phyloP scores from a whole-genome alignment of 768 basidiomycete genomes.

The Pisolithus orientalis region DNA sequence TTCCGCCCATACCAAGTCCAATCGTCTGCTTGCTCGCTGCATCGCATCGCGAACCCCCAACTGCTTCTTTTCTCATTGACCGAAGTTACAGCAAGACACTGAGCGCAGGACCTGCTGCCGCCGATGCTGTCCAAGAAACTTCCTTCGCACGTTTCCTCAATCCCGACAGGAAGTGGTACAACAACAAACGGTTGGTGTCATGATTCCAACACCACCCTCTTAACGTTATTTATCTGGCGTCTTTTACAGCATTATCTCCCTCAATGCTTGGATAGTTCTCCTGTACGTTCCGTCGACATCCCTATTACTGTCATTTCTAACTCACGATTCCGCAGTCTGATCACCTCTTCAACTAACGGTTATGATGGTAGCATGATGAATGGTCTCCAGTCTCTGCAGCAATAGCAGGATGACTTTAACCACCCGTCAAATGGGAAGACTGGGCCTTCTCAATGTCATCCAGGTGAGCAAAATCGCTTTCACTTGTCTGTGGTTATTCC shows the following conservation, averaged over 20 bases:
- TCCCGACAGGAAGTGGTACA: slow-evolving; percentile 68
- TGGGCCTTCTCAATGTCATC: slow-evolving; percentile 70
- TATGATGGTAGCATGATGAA: slow-evolving; percentile 81
- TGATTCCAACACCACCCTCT: background rate
- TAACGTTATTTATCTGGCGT: background rate
- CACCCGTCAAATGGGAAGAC: slow-evolving; percentile 49
- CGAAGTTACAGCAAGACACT: slow-evolving; percentile 26
- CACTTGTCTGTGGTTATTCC: background rate
- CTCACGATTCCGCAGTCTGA: slow-evolving; percentile 38
- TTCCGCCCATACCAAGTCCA: no score
- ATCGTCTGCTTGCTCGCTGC: no score
- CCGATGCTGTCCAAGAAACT: slow-evolving; percentile 21
- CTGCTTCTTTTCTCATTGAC: no score
- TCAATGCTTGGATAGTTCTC: slow-evolving; percentile 67
- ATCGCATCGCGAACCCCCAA: no score
- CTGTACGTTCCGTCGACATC: slow-evolving; percentile 35
- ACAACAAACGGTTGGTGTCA: slow-evolving; percentile 55
- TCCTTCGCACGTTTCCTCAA: slow-evolving; percentile 53
- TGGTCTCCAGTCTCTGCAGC: slow-evolving; percentile 60
- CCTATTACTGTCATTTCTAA: background rate
- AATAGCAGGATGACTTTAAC: slow-evolving; percentile 60
- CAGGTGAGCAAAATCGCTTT: slow-evolving; percentile 37
- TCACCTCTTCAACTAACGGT: slow-evolving; percentile 71
- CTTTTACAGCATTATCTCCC: slow-evolving; percentile 43
- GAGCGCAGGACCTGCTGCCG: slow-evolving; percentile 45